Evolutionary conservation across 2,329 filamentous ascomycete genomes (phyloP).

Genomic region (Dactylellina cionopaga): DNA sequence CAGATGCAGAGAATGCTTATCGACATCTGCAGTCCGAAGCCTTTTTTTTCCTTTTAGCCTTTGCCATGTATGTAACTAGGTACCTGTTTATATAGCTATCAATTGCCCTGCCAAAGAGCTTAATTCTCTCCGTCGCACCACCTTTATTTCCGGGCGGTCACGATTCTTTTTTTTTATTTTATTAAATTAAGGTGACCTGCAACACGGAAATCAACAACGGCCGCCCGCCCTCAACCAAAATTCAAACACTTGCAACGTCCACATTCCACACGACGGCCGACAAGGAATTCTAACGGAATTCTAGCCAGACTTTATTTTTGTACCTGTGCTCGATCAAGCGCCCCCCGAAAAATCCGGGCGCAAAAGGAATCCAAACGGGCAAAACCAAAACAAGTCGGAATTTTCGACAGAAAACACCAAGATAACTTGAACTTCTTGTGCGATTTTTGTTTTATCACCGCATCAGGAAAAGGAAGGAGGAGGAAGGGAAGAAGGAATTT

Average conservation of each 20-base stretch:
- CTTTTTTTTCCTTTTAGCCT: conserved; percentile 14
- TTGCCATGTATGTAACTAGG: too few species aligned
- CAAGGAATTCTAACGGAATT: not conserved
- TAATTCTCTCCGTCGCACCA: not conserved
- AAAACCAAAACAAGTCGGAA: conserved; percentile 7
- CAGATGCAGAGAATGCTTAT: conserved; percentile 8
- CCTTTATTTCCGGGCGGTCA: conserved; percentile 9
- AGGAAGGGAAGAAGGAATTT: conserved; percentile 1
- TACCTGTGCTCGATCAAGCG: not conserved
- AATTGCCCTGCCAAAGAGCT: too few species aligned
- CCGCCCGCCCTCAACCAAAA: not conserved
- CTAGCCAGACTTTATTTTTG: not conserved
- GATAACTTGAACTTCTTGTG: not conserved
- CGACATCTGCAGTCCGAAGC: too few species aligned
- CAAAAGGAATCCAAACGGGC: conserved; percentile 1
- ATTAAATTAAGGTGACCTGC: conserved; percentile 4
- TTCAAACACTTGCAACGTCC: not conserved
- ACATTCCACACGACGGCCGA: conserved; percentile 23
- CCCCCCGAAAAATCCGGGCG: not conserved
- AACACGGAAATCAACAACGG: conserved; percentile 1
- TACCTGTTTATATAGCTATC: too few species aligned
- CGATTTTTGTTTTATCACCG: not conserved
- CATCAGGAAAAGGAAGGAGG: conserved; percentile 24
- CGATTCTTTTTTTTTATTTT: not conserved
- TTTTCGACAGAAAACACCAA: not conserved